Evolutionary conservation across 2,329 filamentous ascomycete genomes (phyloP).

Genomic region (Coniochaeta sp.): DNA sequence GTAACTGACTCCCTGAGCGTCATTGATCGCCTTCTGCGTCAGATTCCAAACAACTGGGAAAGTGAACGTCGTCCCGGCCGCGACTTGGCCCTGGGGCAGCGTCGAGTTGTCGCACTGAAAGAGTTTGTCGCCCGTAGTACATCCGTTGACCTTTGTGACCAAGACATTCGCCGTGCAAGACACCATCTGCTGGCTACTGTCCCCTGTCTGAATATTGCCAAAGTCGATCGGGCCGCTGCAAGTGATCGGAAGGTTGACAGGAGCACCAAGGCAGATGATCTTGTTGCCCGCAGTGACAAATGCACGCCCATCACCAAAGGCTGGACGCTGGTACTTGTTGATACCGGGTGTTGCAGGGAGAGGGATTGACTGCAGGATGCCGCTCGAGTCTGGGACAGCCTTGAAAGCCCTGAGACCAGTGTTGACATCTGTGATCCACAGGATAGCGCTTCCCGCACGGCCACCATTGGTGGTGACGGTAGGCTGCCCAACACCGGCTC

Average conservation of each 20-base stretch:
- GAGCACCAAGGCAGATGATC: conserved; percentile 28
- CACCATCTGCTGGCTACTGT: conserved; percentile 20
- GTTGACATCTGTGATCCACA: conserved; percentile 32
- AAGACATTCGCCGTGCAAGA: conserved; percentile 30
- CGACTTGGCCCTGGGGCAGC: conserved; percentile 27
- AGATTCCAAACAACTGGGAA: conserved; percentile 34
- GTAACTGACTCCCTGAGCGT: conserved; percentile 16
- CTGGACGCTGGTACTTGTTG: conserved; percentile 30
- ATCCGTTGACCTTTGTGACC: conserved; percentile 26
- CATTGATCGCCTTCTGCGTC: conserved; percentile 15
- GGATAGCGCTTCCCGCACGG: conserved; percentile 27
- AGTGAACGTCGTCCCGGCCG: conserved; percentile 26
- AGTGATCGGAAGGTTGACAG: conserved; percentile 31
- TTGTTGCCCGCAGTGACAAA: conserved; percentile 27
- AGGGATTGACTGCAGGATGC: conserved; percentile 23
- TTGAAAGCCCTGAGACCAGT: conserved; percentile 30
- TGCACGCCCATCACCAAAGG: conserved; percentile 32
- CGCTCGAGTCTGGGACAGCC: conserved; percentile 28
- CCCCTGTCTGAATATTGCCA: conserved; percentile 26
- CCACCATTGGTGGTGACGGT: conserved; percentile 30
- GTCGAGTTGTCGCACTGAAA: conserved; percentile 29
- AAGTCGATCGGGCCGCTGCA: conserved; percentile 32
- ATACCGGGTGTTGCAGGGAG: conserved; percentile 28
- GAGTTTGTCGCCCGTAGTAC: conserved; percentile 24
- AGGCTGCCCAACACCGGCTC: conserved; percentile 22